Evolutionary conservation across 805 yeast species (phyloP), one percentile per base, ranked within the genome.

Genomic region (Brettanomyces bruxellensis): DNA sequence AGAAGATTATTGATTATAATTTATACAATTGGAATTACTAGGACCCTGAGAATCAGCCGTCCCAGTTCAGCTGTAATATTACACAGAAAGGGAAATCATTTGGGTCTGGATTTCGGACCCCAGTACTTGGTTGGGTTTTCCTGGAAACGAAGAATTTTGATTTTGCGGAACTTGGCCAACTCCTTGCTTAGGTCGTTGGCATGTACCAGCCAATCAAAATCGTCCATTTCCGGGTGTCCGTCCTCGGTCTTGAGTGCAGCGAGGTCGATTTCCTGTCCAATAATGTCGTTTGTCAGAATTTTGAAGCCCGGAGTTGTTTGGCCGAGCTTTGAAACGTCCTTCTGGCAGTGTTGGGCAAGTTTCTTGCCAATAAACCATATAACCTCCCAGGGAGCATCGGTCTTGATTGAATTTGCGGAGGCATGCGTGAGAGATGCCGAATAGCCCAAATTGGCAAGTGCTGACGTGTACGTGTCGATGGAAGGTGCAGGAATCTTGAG

Each of bases 91-190:
- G 32, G 2, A 28, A 28, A 9, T 35, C 23, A 59, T 40, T 64
- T 65, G 22, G 95, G 95, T 58, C 84, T 80, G 3, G 96, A 79
- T 38, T 54, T 55, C 13, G 60, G 99, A 1, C 99, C 99, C 99
- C 99, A 93, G 61, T 86, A 83, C 61, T 86, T 86, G 1, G 88
- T 76, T 13, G 99, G 99, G 59, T 90, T 91, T 59, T 81, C 89
- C 61, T 90, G 99, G 65, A 75, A 91, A 56, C 96, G 73, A 12
- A 88, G 88, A 60, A 91, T 78, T 65, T 88, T 88, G 48, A 87
- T 73, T 51, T 77, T 81, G 57, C 96, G 74, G 45, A 87, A 68
- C 46, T 65, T 69, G 54, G 78, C 79, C 46, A 89, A 66, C 43
- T 68, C 72, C 18, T 68, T 72, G 49, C 89, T 78, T 43, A 76